A percentile compares a stretch with the other conserved stretches of the same genome.
These are phyloP conservation scores for Pascua guehoae DNA, from an alignment of 1,284 basidiomycete species.

Conservation along the genomic window DNA sequence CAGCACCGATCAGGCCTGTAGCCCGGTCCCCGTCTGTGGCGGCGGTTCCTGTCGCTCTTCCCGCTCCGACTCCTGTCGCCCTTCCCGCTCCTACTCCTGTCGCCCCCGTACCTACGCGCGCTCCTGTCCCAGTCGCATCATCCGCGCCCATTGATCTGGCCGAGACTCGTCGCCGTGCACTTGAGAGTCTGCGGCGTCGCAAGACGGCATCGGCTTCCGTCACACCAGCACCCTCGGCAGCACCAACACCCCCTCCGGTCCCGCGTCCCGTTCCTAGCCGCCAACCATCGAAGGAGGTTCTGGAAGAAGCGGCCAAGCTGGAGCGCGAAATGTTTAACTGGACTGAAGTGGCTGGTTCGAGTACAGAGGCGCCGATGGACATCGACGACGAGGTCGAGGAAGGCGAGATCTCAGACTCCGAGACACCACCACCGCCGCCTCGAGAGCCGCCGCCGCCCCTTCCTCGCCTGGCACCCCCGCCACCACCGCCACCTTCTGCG, in stretches of 20 bases:
- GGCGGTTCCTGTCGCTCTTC: background rate
- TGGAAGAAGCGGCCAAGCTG: slow-evolving; percentile 31
- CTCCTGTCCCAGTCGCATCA: slow-evolving; percentile 7
- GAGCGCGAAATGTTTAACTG: slow-evolving; percentile 28
- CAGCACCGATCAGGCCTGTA: background rate
- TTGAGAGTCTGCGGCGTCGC: slow-evolving; percentile 31
- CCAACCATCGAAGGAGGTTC: slow-evolving; percentile 9
- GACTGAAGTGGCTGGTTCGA: slow-evolving; percentile 1
- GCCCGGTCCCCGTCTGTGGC: background rate
- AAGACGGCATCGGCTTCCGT: slow-evolving; percentile 4
- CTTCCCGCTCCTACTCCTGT: background rate
- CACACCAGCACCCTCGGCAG: background rate
- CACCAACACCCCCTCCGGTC: background rate
- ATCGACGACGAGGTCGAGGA: slow-evolving; percentile 36
- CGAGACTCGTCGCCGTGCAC: slow-evolving; percentile 29
- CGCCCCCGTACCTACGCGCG: background rate
- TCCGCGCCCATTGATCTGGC: slow-evolving; percentile 16
- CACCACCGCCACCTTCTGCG: too few species aligned
- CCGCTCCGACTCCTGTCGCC: background rate
- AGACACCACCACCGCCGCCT: background rate
- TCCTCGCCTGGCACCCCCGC: too few species aligned
- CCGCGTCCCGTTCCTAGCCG: background rate
- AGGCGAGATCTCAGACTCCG: slow-evolving; percentile 33
- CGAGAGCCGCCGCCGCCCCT: background rate
- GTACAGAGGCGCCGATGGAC: slow-evolving; percentile 17